Base-by-base conservation (phyloP, 768 basidiomycete genomes). In the Collybia nuda region DNA sequence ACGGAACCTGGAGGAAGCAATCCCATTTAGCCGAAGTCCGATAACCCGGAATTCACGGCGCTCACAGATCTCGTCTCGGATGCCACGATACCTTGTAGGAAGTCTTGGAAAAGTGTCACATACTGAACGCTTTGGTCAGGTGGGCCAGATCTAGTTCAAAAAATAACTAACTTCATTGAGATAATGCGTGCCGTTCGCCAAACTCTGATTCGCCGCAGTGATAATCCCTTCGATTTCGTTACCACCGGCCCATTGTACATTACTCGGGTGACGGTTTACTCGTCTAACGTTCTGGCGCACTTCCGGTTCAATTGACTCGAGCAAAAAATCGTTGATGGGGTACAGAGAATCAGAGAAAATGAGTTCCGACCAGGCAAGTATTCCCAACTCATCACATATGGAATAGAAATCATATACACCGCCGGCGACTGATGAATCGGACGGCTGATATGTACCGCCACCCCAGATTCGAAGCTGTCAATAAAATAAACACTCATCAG, bases 181-280 rank as follows among this genome's bases (percentile, higher is more conserved):
- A 49, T 70, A 80, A 60, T 76, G 73, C 6, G 69, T 73, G 15
- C 74, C 80, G 46, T 77, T 79, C 12, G 67, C 54, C 14, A 72
- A 52, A 1, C 61, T 65, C 12, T 56, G 49, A 51, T 72, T 73
- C 6, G 70, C 70, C 11, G 28, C 43, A 36, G 70, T 67, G 5
- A 76, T 76, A 39, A 82, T 81, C 0, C 75, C 78, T 58, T 82
- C 81, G 39, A 82, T 81, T 60, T 82, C 80, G 62, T 84, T 83
- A 15, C 81, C 80, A 7, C 78, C 80, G 9, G 81, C 81, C 80
- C 82, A 83, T 48, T 82, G 81, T 2, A 66, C 77, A 55, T 75
- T 77, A 61, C 80, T 82, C 2, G 81, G 79, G 49, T 84, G 81
- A 22, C 69, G 67, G 53, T 82, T 84, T 19, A 81, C 59, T 17